Conservation (phyloP, 1,284 basidiomycete species). For the Anthracocystis walkeri region DNA sequence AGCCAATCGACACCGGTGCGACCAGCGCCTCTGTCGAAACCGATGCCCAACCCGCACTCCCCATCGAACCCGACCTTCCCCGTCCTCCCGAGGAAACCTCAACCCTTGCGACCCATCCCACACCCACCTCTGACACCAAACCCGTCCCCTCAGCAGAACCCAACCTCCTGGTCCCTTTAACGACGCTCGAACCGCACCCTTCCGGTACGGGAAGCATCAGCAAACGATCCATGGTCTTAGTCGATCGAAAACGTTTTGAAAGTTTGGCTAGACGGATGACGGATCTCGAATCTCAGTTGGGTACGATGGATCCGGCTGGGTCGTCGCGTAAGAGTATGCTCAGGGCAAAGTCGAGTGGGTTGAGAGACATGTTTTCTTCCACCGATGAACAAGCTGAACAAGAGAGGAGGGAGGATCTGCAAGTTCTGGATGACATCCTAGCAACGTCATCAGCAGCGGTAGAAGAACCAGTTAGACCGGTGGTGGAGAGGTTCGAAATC, state of each 20-base stretch:
- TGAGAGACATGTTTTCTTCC: conserved; percentile 22
- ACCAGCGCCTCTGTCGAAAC: not conserved
- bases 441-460: conserved; percentile 2
- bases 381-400: not conserved
- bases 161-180: conserved; percentile 53
- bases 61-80: too few relatives aligned
- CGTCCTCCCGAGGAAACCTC: too few relatives aligned
- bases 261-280: conserved; percentile 57
- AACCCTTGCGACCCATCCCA: too few relatives aligned
- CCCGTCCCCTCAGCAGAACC: not conserved
- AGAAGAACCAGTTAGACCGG: too few relatives aligned
- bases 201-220: conserved; percentile 59
- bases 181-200: conserved; percentile 47
- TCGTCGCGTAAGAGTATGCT: not conserved
- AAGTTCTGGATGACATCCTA: conserved; percentile 18
- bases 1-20: not conserved
- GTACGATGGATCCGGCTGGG: conserved; percentile 4
- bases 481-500: not conserved
- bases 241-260: conserved; percentile 60
- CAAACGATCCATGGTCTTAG: conserved; percentile 61
- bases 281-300: conserved; percentile 45
- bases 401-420: conserved; percentile 3
- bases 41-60: too few relatives aligned
- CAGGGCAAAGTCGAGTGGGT: not conserved
- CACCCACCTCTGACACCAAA: not conserved